Evolutionary conservation across 257 asterid species (phyloP).

Genomic region (Petunia secreta): DNA sequence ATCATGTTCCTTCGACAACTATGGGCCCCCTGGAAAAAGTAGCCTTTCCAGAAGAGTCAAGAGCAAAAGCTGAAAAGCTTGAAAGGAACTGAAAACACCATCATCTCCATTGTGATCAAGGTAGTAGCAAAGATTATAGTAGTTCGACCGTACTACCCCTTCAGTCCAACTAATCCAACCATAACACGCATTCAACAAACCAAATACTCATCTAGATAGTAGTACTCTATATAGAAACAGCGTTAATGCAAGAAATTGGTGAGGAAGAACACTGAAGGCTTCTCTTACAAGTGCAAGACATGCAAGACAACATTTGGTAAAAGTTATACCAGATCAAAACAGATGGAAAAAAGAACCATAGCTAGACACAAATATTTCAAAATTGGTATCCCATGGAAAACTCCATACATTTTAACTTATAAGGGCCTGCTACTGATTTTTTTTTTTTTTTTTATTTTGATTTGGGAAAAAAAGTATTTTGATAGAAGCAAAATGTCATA

Average conservation of each 20-base stretch:
- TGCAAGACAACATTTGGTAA: too few species aligned
- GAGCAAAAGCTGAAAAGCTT: background rate
- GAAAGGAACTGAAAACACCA: background rate
- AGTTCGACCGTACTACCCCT: background rate
- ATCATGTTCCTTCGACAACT: background rate
- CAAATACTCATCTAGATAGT: background rate
- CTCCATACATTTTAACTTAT: background rate
- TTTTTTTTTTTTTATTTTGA: too few species aligned
- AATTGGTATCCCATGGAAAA: too few species aligned
- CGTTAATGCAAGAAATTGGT: background rate
- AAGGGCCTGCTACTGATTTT: background rate
- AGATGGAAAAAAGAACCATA: background rate
- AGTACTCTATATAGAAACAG: constrained; percentile 6
- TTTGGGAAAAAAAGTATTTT: background rate
- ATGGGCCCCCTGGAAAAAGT: constrained; percentile 1
- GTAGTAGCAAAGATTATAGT: background rate
- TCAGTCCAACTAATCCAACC: background rate
- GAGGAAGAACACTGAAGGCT: background rate
- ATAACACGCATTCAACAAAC: constrained; percentile 11
- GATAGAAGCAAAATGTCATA: constrained; percentile 11
- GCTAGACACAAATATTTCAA: too few species aligned
- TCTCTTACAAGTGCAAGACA: too few species aligned
- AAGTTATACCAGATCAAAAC: too few species aligned
- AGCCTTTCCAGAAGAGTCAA: background rate
- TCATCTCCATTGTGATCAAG: constrained; percentile 7